Conservation (phyloP, 2,329 filamentous ascomycete species). For the Colletotrichum paranaense region DNA sequence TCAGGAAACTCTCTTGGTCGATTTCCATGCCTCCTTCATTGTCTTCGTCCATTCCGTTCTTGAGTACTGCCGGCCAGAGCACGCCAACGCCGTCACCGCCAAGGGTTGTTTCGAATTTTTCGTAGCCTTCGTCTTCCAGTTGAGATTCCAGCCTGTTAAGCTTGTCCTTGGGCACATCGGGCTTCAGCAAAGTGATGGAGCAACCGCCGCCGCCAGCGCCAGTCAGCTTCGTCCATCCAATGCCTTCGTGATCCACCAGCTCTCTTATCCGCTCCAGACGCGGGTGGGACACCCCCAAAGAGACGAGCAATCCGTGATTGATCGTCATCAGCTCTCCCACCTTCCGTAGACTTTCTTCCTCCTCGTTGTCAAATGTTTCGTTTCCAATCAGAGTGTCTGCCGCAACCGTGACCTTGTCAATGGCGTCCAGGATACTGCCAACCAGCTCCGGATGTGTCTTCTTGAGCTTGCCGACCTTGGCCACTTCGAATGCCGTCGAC, state of each 20-base stretch:
- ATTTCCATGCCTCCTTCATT: constrained; percentile 90
- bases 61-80: constrained; percentile 90
- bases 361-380: constrained; percentile 75
- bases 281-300: constrained; percentile 93
- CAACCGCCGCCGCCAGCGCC: constrained; percentile 96
- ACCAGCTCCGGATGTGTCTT: constrained; percentile 80
- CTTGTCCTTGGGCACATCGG: constrained; percentile 66
- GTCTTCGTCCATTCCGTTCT: constrained; percentile 84
- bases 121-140: constrained; percentile 79
- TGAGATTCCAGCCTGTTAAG: constrained; percentile 73
- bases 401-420: constrained; percentile 76
- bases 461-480: constrained; percentile 82
- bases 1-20: constrained; percentile 84
- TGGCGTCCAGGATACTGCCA: constrained; percentile 83
- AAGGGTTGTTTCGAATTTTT: constrained; percentile 87
- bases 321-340: constrained; percentile 91
- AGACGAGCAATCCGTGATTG: constrained; percentile 93
- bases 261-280: constrained; percentile 92
- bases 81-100: constrained; percentile 95
- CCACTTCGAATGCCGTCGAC: constrained; percentile 87
- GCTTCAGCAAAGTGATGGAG: constrained; percentile 89
- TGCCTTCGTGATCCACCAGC: constrained; percentile 86
- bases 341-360: constrained; percentile 73
- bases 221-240: constrained; percentile 98
- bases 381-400: constrained; percentile 66